Percentiles rank a stretch among this genome's conserved stretches.
Evolutionary conservation across 73 alveolate species (phyloP).

Genomic region (Stentor coeruleus): DNA sequence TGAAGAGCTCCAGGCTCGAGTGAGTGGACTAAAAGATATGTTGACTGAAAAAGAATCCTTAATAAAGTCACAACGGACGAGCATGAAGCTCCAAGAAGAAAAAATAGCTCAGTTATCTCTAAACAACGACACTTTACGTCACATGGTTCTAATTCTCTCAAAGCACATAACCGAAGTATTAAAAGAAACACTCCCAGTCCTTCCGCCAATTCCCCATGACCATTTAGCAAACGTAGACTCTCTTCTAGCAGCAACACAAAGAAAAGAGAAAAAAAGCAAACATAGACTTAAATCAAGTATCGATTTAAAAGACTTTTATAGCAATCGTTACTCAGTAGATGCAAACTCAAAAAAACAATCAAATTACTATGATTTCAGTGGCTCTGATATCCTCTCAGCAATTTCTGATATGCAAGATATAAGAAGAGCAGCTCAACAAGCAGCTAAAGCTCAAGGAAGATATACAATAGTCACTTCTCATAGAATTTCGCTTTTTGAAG

Average conservation of each 20-base stretch:
- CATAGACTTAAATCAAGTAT: neutral
- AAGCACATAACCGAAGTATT: neutral
- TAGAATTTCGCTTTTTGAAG: neutral
- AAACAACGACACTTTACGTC: neutral
- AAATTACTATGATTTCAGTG: conserved; percentile 10
- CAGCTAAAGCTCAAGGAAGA: neutral
- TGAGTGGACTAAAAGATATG: neutral
- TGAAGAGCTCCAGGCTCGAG: conserved; percentile 8
- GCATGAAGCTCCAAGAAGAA: neutral
- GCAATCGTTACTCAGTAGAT: neutral
- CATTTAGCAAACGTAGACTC: neutral
- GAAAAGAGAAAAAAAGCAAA: neutral
- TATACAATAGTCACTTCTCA: neutral
- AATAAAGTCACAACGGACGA: neutral
- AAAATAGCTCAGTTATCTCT: neutral
- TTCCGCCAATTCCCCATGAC: conserved; percentile 16
- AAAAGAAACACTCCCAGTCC: neutral
- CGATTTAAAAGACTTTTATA: neutral
- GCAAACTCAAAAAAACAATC: neutral
- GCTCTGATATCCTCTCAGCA: conserved; percentile 4
- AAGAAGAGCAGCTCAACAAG: conserved; percentile 11
- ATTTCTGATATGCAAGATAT: neutral
- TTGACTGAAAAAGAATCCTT: neutral
- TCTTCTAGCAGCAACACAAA: neutral
- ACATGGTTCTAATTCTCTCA: neutral